A percentile compares a stretch with the other conserved stretches of the same genome.
Evolutionary conservation across 345 rosid genomes (phyloP).

Genomic region (Brassica cretica): DNA sequence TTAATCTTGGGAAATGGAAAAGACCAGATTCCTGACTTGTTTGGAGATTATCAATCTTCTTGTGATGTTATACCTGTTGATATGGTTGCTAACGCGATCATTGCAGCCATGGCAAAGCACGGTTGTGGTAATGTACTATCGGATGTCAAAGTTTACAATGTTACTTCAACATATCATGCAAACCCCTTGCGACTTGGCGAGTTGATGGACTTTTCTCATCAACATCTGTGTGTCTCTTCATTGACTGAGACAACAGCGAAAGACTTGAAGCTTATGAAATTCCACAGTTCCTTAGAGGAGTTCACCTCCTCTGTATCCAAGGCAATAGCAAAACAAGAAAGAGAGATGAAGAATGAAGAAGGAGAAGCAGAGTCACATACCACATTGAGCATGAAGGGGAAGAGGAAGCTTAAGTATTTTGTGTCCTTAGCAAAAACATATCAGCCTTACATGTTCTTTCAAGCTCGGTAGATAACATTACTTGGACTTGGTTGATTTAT

Average conservation of each 20-base stretch:
- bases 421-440: conserved; percentile 15
- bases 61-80: conserved; percentile 39
- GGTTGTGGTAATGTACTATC: background rate
- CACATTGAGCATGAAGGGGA: conserved; percentile 9
- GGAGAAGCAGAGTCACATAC: background rate
- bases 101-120: conserved; percentile 38
- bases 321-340: conserved; percentile 3
- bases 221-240: conserved; percentile 17
- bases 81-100: conserved; percentile 31
- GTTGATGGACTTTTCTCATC: background rate
- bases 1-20: conserved; percentile 42
- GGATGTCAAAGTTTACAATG: conserved; percentile 21
- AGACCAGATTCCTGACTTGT: conserved; percentile 37
- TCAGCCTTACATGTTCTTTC: conserved; percentile 22
- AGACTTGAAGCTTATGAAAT: background rate
- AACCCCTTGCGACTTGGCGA: conserved; percentile 14
- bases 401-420: conserved; percentile 20
- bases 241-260: background rate
- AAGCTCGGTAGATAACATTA: conserved; percentile 18
- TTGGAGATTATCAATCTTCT: conserved; percentile 28
- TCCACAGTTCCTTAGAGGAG: conserved; percentile 18
- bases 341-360: background rate
- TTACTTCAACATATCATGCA: conserved; percentile 15
- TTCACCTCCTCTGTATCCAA: conserved; percentile 26
- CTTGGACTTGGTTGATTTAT: background rate